A percentile compares a stretch with the other conserved stretches of the same genome.
Evolutionary conservation across 768 basidiomycete genomes (phyloP).

Genomic region (Russula olivacea): DNA sequence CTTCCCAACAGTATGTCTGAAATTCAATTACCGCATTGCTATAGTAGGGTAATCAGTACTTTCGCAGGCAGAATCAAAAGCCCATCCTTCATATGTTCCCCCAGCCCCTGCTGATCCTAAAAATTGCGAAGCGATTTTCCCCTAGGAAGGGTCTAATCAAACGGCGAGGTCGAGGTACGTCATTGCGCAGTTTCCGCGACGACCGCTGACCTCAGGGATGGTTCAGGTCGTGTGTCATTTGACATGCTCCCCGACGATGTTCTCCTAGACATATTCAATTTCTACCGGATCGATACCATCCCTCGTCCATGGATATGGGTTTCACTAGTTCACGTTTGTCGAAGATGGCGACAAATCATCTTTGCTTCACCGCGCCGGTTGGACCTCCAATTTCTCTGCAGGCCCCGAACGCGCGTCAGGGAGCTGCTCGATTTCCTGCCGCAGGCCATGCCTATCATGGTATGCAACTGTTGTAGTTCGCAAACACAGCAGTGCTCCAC

Average conservation of each 20-base stretch:
- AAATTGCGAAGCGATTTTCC: neutral
- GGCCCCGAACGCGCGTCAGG: neutral
- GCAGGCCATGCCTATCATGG: neutral
- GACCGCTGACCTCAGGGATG: neutral
- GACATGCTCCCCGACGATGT: constrained; percentile 8
- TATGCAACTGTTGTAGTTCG: neutral
- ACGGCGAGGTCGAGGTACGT: neutral
- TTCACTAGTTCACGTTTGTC: neutral
- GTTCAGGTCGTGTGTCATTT: neutral
- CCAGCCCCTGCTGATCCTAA: neutral
- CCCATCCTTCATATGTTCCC: neutral
- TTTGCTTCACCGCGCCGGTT: constrained; percentile 6
- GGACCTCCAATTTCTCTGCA: constrained; percentile 2
- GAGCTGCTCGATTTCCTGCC: constrained; percentile 5
- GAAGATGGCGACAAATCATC: constrained; percentile 6
- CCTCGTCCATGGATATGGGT: neutral
- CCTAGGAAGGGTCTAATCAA: neutral
- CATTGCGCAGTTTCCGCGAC: no score
- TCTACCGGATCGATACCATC: neutral
- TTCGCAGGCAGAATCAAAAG: neutral
- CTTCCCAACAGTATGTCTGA: neutral
- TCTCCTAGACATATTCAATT: constrained; percentile 15
- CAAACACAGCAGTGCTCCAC: neutral
- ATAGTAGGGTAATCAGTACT: no score
- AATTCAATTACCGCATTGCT: no score